Percentiles rank a stretch among this genome's conserved stretches.
Evolutionary conservation across 2,329 filamentous ascomycete species (phyloP).

Genomic region (Talaromyces funiculosus): DNA sequence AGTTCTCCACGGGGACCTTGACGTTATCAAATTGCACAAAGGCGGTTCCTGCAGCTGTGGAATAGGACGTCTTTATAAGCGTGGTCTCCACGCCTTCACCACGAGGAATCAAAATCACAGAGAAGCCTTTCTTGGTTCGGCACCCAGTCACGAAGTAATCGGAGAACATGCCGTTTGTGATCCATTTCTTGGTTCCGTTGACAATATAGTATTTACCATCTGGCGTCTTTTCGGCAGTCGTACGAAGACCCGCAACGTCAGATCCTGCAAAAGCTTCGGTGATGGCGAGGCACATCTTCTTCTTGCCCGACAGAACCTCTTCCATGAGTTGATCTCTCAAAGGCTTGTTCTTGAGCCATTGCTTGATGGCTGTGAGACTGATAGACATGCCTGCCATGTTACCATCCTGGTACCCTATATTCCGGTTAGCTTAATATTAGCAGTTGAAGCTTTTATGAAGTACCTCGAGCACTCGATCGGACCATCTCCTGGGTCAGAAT

Average conservation of each 20-base stretch:
- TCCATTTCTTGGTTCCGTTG: conserved; percentile 62
- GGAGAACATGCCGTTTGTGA: conserved; percentile 71
- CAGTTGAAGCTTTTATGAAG: not conserved
- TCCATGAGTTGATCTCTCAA: conserved; percentile 63
- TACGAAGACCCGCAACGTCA: conserved; percentile 73
- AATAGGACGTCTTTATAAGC: conserved; percentile 64
- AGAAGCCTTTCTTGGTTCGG: conserved; percentile 71
- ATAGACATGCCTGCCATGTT: conserved; percentile 86
- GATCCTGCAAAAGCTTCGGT: conserved; percentile 83
- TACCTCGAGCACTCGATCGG: conserved; percentile 61
- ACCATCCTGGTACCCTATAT: conserved; percentile 67
- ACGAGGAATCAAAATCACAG: conserved; percentile 68
- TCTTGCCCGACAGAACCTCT: conserved; percentile 71
- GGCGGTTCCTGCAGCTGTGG: conserved; percentile 68
- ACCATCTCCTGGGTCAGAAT: conserved; percentile 68
- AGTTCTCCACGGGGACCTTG: conserved; percentile 72
- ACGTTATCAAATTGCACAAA: conserved; percentile 81
- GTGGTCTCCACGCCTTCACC: conserved; percentile 62
- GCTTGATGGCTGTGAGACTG: conserved; percentile 69
- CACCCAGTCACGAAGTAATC: conserved; percentile 83
- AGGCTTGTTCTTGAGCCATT: conserved; percentile 65
- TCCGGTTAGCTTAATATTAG: not conserved
- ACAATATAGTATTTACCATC: conserved; percentile 68
- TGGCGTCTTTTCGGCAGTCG: conserved; percentile 68
- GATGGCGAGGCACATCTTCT: conserved; percentile 84